These are phyloP conservation scores for Hericium erinaceus DNA, from an alignment of 768 basidiomycete species.

Conservation along the genomic window DNA sequence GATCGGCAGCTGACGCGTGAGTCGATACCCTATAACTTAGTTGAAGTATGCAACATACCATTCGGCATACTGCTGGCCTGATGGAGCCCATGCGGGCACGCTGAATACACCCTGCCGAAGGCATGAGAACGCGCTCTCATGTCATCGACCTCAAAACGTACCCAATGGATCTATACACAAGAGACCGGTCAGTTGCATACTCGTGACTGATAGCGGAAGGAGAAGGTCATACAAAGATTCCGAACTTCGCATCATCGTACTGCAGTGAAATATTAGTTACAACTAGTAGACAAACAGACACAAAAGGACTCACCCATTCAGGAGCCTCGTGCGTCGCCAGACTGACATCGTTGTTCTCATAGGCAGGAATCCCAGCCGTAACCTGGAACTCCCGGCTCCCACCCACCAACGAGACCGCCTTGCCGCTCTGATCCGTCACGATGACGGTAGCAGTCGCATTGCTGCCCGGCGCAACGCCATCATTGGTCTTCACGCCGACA, in stretches of 20 bases:
- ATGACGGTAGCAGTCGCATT: not conserved
- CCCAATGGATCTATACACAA: not conserved
- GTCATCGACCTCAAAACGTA: not conserved
- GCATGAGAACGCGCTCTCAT: no score
- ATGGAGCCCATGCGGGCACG: constrained; percentile 32
- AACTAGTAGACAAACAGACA: no score
- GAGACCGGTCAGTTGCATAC: not conserved
- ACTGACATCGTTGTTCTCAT: constrained; percentile 28
- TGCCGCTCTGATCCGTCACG: constrained; percentile 27
- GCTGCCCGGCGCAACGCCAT: constrained; percentile 10
- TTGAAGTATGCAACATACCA: constrained; percentile 24
- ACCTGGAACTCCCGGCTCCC: constrained; percentile 26
- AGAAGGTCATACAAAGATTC: not conserved
- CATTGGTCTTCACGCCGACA: constrained; percentile 29
- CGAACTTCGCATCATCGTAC: not conserved
- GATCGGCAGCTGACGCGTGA: not conserved
- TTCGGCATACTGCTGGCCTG: constrained; percentile 33
- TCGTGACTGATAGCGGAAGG: not conserved
- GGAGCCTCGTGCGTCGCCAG: constrained; percentile 34
- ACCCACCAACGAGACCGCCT: constrained; percentile 24
- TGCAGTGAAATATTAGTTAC: not conserved
- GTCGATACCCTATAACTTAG: not conserved
- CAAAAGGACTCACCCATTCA: not conserved
- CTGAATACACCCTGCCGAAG: constrained; percentile 30
- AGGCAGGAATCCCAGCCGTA: constrained; percentile 29